Percentiles rank a stretch among this genome's conserved stretches.
These are phyloP conservation scores for Elaeagnus macrophylla DNA, from an alignment of 306 rosid genomes.

Conservation along the genomic window DNA sequence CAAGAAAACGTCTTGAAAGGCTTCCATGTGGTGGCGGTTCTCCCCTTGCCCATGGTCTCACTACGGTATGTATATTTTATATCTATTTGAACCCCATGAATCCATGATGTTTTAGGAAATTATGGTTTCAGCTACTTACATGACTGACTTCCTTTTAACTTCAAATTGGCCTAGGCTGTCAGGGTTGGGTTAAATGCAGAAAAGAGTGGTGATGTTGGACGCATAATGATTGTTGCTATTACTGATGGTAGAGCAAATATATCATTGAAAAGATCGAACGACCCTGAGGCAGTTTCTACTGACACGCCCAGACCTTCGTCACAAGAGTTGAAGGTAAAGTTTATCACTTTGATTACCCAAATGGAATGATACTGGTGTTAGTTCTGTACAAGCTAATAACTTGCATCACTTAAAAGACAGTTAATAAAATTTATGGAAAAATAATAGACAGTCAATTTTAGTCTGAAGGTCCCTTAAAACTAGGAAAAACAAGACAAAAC, in stretches of 20 bases:
- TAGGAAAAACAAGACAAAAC: no score
- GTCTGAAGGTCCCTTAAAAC: no score
- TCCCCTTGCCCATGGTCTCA: constrained; percentile 96
- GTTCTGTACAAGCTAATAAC: constrained; percentile 1
- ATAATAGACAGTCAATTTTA: no score
- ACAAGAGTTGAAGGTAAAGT: constrained; percentile 73
- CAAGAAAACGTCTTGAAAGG: constrained; percentile 89
- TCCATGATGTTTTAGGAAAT: background rate
- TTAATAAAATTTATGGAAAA: background rate
- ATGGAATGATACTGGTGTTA: background rate
- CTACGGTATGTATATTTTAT: constrained; percentile 48
- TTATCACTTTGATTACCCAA: constrained; percentile 16
- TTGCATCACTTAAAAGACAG: background rate
- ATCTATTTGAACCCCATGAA: constrained; percentile 6
- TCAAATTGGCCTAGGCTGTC: constrained; percentile 56
- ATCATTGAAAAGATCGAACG: constrained; percentile 77
- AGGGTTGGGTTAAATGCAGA: constrained; percentile 97
- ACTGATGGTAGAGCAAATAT: constrained; percentile 97
- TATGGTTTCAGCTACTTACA: constrained; percentile 2
- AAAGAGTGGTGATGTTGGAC: constrained; percentile 95
- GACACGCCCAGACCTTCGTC: constrained; percentile 78
- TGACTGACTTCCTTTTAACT: constrained; percentile 20
- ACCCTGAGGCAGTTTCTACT: constrained; percentile 64
- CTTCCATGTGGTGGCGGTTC: constrained; percentile 99
- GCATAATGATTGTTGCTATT: constrained; percentile 89